Base-by-base conservation (phyloP, 768 basidiomycete species). In the Mycena kentingensis region DNA sequence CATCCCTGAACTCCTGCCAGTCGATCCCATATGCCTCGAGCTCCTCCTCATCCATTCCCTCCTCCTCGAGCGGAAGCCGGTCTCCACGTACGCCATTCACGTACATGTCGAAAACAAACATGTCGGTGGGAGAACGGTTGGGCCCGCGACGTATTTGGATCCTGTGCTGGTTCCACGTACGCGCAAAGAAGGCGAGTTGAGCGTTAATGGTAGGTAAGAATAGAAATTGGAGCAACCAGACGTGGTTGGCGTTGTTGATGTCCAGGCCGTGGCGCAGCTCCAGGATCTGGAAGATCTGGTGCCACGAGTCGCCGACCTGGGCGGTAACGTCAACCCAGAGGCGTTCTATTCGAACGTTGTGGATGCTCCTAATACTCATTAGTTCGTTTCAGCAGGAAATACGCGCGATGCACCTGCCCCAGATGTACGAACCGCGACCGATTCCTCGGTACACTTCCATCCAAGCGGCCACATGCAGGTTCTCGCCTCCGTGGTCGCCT, bases 401-500 rank as follows among this genome's bases (percentile, higher is more conserved):
- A 24, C 5, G n/a, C n/a, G 25, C 25, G 26, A 25, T 7, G 11
- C 54, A 74, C 68, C 61, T 43, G 24, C 71, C 73, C 66, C 65
- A 73, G 21, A 74, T 73, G 46, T 72, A 75, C 4, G 70, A 73
- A 0, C 67, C 67, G 4, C 63, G 42, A 19, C 36, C 27, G 11
- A 32, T 16, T 2, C 68, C 66, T 5, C 42, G 32, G 22, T 34
- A 28, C 8, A 41, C 8, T 28, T 67, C 63, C 65, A 71, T 73
- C 51, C 54, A 68, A 27, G 63, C 60, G 13, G 72, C 69, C n/a
- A 75, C 67, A n/a, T 59, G 47, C 1, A 73, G 27, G 54, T 76
- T 75, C 55, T 75, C 73, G 10, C 57, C 56, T 3, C 76, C 74
- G 64, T 73, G 70, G 51, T 77, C 73, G 5, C 72, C 75, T 11